Conservation (phyloP, 192 early-diverging fungal species). For the Entophlyctis luteolus region DNA sequence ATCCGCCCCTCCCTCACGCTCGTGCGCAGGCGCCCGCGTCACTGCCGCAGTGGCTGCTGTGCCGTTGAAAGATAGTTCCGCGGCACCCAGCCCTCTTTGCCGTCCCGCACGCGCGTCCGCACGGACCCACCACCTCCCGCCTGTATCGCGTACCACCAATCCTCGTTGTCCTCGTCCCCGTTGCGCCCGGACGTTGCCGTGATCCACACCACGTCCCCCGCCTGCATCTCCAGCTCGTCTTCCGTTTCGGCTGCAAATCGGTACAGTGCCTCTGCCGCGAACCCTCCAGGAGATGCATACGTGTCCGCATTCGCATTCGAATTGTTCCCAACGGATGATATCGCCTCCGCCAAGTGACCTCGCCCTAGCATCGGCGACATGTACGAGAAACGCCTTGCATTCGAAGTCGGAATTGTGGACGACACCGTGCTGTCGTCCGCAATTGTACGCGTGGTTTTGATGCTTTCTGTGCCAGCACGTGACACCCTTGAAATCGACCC, state of each 20-base stretch:
- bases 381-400: neutral
- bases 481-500: neutral
- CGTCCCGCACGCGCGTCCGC: conserved; percentile 11
- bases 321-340: neutral
- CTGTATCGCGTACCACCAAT: conserved; percentile 38
- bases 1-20: too few species aligned
- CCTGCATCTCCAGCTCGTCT: conserved; percentile 41
- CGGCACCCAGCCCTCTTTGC: conserved; percentile 38
- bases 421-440: neutral
- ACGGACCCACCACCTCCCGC: neutral
- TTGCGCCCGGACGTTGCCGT: conserved; percentile 17
- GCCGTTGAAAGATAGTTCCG: too few species aligned
- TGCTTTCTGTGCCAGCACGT: neutral
- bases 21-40: too few species aligned
- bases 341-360: neutral
- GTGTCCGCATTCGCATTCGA: neutral
- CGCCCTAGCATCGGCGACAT: neutral
- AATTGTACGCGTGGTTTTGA: neutral
- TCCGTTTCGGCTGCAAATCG: conserved; percentile 34
- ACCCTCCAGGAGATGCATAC: neutral
- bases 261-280: conserved; percentile 39
- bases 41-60: too few species aligned
- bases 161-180: conserved; percentile 19
- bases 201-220: conserved; percentile 24
- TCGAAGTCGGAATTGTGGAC: neutral